phyloP scores from a whole-genome alignment of 2,329 filamentous ascomycete genomes.

The Bipolaris sorokiniana region DNA sequence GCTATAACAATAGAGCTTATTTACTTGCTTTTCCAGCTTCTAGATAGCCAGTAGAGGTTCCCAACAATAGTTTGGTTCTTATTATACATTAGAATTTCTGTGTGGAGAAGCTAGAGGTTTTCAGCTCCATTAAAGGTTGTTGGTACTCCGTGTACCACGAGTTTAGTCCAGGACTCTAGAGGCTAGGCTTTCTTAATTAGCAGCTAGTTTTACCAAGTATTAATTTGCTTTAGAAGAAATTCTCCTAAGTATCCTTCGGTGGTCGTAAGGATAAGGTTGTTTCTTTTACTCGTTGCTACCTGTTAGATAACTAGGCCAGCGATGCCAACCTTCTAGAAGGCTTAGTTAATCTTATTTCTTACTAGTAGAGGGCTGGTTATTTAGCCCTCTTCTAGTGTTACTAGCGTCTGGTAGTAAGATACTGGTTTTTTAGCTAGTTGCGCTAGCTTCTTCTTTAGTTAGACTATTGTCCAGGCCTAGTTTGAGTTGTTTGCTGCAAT shows the following conservation, averaged over 20 bases:
- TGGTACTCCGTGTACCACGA: not conserved
- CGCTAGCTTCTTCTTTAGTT: not conserved
- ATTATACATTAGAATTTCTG: not conserved
- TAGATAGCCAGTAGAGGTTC: not conserved
- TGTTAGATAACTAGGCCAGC: not conserved
- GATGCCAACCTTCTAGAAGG: not conserved
- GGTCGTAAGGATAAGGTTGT: not conserved
- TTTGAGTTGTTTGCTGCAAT: not conserved
- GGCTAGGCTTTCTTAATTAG: not conserved
- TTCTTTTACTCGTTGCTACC: not conserved
- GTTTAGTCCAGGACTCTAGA: not conserved
- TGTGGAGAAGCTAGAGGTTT: not conserved
- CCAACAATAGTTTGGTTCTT: not conserved
- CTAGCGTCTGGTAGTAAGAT: not conserved
- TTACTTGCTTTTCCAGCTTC: not conserved
- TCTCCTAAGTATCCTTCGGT: not conserved
- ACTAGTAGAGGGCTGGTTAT: not conserved
- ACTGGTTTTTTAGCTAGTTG: not conserved
- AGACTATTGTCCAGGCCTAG: not conserved
- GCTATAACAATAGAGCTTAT: not conserved
- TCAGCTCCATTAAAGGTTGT: not conserved
- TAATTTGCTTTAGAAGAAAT: not conserved
- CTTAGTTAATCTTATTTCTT: not conserved
- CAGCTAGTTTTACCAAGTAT: not conserved
- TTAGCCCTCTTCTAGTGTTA: not conserved